Evolutionary conservation across 1,139 yeast genomes (phyloP), one percentile per base, ranked within the genome.

Genomic region (Diutina catenulata): DNA sequence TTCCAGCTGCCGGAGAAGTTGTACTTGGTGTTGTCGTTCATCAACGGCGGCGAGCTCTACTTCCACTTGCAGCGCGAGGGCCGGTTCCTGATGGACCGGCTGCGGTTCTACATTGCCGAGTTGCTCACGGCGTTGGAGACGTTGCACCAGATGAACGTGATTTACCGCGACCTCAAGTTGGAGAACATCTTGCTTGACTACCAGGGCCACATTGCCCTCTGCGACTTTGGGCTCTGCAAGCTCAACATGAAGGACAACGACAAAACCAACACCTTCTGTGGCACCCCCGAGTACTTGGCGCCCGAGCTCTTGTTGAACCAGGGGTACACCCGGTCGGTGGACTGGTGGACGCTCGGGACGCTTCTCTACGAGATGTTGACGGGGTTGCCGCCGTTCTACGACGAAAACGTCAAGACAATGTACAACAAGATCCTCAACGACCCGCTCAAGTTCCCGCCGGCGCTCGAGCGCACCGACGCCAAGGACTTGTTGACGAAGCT

Each of bases 271-370:
- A 91, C 98, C 0, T 45, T 45, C 38, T 45, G 48, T 21, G 48
- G 49, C 8, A 46, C 49, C 2, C 49, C 47, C 3, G 62, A 59
- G 40, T 91, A 91, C 58, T 67, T 91, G 47, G 97, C 97, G 1
- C 98, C 98, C 0, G 98, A 91, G 57, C 72, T 91, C 42, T 64
- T 91, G 41, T 66, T 88, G 45, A 94, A 91, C 45, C 87, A 84
- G 55, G 97, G 97, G 2, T 91, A 91, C 59, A 87, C 97, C 5
- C 76, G 94, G 56, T 80, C 83, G 50, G 97, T 91, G 28, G 98
- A 91, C 60, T 91, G 95, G 79, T 91, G 98, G 98, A 91, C 97
- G 1, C 67, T 91, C 46, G 98, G 98, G 27, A 91, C 91, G 28
- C 68, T 91, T 38, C 67, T 91, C 35, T 91, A 83, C 56, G 98